phyloP scores from a whole-genome alignment of 768 basidiomycete species.

The Bullera alba region DNA sequence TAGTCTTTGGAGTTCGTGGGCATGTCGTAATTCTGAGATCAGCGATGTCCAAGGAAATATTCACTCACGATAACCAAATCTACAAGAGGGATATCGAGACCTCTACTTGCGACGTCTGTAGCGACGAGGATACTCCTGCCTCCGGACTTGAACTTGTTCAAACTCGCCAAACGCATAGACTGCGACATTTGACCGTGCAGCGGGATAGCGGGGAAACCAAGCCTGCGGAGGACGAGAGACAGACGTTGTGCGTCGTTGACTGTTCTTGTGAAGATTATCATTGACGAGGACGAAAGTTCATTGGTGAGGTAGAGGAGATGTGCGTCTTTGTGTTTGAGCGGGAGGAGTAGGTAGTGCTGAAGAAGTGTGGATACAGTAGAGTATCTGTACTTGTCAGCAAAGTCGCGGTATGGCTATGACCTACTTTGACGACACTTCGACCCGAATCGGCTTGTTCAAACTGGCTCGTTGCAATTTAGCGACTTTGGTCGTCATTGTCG shows the following conservation, averaged over 20 bases:
- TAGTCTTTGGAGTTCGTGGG: slow-evolving; percentile 98
- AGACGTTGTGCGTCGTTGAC: slow-evolving; percentile 86
- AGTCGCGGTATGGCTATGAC: slow-evolving; percentile 29
- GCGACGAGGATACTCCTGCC: slow-evolving; percentile 86
- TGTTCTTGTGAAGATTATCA: slow-evolving; percentile 93
- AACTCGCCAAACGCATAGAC: slow-evolving; percentile 82
- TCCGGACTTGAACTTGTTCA: slow-evolving; percentile 92
- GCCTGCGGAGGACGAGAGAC: slow-evolving; percentile 76
- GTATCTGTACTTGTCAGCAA: slow-evolving; percentile 56
- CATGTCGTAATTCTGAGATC: slow-evolving; percentile 72
- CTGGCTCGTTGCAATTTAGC: slow-evolving; percentile 92
- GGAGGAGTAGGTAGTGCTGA: slow-evolving; percentile 93
- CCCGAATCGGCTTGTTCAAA: slow-evolving; percentile 81
- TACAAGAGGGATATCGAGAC: slow-evolving; percentile 90
- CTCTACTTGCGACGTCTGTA: slow-evolving; percentile 92
- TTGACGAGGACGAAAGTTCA: slow-evolving; percentile 79
- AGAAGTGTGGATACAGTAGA: slow-evolving; percentile 91
- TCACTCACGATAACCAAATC: slow-evolving; percentile 69
- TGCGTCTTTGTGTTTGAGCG: slow-evolving; percentile 82
- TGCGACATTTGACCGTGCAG: slow-evolving; percentile 92
- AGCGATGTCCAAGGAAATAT: neutral
- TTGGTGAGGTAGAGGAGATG: slow-evolving; percentile 84
- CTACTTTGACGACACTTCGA: slow-evolving; percentile 89
- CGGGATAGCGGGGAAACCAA: slow-evolving; percentile 92
- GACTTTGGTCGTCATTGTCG: slow-evolving; percentile 98